Evolutionary conservation across 2,329 filamentous ascomycete species (phyloP).

Genomic region (Bipolaris sorokiniana): DNA sequence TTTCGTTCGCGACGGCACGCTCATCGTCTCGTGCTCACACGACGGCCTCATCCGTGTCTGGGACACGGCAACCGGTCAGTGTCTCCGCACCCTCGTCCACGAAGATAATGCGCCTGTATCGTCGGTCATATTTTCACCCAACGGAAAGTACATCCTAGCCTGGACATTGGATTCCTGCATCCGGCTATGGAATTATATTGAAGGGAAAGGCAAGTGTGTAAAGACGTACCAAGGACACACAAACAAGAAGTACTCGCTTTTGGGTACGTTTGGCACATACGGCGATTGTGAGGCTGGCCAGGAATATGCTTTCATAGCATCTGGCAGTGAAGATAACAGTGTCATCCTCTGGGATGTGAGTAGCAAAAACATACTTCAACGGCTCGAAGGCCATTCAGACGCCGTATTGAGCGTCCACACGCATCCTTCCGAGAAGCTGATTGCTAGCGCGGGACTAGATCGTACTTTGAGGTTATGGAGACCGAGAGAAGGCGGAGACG

Average conservation of each 20-base stretch:
- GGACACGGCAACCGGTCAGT: conserved; percentile 95
- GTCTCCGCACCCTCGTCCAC: conserved; percentile 90
- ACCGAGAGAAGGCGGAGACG: not conserved
- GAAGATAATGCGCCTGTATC: conserved; percentile 93
- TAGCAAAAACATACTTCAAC: conserved; percentile 81
- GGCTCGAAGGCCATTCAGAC: conserved; percentile 61
- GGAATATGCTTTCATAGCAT: conserved; percentile 69
- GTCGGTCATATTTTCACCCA: conserved; percentile 89
- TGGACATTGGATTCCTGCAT: conserved; percentile 91
- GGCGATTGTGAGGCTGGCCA: conserved; percentile 36
- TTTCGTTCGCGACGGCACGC: conserved; percentile 87
- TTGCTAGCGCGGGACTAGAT: conserved; percentile 69
- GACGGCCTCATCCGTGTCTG: conserved; percentile 82
- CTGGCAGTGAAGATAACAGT: conserved; percentile 85
- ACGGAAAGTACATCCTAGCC: conserved; percentile 89
- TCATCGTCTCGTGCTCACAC: conserved; percentile 88
- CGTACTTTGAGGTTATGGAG: conserved; percentile 66
- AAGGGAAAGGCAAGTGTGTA: conserved; percentile 84
- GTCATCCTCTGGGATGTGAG: conserved; percentile 90
- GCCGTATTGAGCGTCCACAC: conserved; percentile 67
- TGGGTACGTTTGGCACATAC: conserved; percentile 79
- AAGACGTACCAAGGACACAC: conserved; percentile 96
- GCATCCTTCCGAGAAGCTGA: conserved; percentile 58
- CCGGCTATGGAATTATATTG: conserved; percentile 92
- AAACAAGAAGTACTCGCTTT: conserved; percentile 85